Evolutionary conservation across 108 stramenopile species (phyloP), one percentile per base, ranked within the genome.

Genomic region (Parietichytrium sp.): DNA sequence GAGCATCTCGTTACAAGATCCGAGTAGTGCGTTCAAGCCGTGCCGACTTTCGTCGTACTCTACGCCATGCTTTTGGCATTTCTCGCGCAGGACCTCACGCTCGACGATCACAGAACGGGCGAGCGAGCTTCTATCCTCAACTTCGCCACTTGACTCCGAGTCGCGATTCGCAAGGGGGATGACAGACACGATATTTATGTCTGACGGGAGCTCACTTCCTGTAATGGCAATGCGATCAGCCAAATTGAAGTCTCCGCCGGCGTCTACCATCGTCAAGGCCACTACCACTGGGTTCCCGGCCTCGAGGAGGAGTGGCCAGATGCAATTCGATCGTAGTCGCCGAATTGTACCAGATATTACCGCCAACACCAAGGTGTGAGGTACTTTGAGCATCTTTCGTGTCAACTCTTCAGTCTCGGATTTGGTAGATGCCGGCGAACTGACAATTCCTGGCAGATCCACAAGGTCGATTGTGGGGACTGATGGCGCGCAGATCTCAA

Each of bases 401-500:
- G 78, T 78, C 0, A 48, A 10, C 3, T 23, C 48, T 16, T 3
- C 29, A 8, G 47, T 78, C 26, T 10, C 48, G 47, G 20, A 45
- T 0, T 48, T 47, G 4, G 48, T 48, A 6, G 4, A 3, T 18
- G 20, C 4, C 25, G 78, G 78, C n/a, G 78, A 45, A 0, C 47
- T 26, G 13, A 78, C 78, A 23, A 78, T 78, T 12, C 78, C 78
- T 3, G 78, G 78, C 48, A 78, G 78, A 48, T 78, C 78, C 0
- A 78, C 47, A 15, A 78, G 78, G 48, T 78, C 78, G 25, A 78
- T 47, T 8, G 78, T 78, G 15, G 78, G 78, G 0, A 78, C 78
- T 0, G 16, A 20, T 0, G 78, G 78, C 20, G 45, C 47, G 47
- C 78, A 48, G 7, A 78, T 48, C 25, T 78, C 78, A 18, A 78